Evolutionary conservation across 768 basidiomycete genomes (phyloP).

Genomic region (Lentinula detonsa): DNA sequence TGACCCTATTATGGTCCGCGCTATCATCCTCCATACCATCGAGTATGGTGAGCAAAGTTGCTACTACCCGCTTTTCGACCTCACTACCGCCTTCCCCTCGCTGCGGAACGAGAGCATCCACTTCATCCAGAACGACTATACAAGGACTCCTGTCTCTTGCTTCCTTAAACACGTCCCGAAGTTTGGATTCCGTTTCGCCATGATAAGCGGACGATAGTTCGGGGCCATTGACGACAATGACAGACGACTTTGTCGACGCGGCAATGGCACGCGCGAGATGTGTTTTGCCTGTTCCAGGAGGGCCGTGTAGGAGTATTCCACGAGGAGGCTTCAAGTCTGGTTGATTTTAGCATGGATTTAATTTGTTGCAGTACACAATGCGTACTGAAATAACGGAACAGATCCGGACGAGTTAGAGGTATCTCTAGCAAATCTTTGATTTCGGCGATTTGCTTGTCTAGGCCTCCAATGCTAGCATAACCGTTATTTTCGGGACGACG

Average conservation of each 20-base stretch:
- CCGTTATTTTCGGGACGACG: conserved; percentile 41
- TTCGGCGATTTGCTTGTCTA: conserved; percentile 80
- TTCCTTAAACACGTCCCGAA: conserved; percentile 85
- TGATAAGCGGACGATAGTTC: conserved; percentile 95
- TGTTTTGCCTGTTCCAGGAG: conserved; percentile 97
- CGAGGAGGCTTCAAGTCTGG: conserved; percentile 90
- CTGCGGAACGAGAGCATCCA: conserved; percentile 90
- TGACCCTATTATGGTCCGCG: conserved; percentile 54
- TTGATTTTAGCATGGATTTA: not conserved
- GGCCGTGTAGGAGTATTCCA: conserved; percentile 91
- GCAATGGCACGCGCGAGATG: conserved; percentile 94
- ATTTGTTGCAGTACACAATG: not conserved
- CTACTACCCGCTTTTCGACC: conserved; percentile 94
- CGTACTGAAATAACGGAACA: conserved; percentile 73
- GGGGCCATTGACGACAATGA: conserved; percentile 93
- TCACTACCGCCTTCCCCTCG: conserved; percentile 89
- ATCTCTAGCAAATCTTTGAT: conserved; percentile 85
- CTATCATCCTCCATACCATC: conserved; percentile 74
- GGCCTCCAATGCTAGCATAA: conserved; percentile 84
- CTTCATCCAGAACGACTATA: conserved; percentile 92
- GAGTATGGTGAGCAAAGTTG: conserved; percentile 89
- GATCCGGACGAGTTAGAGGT: conserved; percentile 74
- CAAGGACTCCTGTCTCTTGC: conserved; percentile 81
- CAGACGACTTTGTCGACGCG: conserved; percentile 74
- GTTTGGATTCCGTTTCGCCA: conserved; percentile 90